Percentiles rank a stretch among this genome's conserved stretches.
phyloP scores from a whole-genome alignment of 495 filamentous ascomycete species.

The Xylaria flabelliformis region DNA sequence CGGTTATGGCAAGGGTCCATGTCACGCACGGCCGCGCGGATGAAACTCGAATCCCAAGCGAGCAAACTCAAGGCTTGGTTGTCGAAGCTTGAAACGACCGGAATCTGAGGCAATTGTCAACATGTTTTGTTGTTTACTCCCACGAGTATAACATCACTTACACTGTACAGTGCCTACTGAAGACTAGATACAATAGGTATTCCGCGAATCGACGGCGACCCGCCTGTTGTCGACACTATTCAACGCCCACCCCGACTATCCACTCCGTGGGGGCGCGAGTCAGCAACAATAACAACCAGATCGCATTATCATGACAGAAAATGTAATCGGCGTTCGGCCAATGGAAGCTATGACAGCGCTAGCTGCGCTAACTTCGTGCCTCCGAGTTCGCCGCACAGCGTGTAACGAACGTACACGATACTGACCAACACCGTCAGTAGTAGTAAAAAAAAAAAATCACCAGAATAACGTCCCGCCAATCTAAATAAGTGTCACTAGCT shows the following conservation, averaged over 20 bases:
- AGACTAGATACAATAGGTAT: neutral
- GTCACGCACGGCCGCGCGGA: constrained; percentile 14
- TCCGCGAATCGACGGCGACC: constrained; percentile 7
- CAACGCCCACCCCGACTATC: constrained; percentile 2
- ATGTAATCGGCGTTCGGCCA: neutral
- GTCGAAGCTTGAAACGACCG: constrained; percentile 19
- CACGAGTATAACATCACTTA: neutral
- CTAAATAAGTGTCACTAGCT: neutral
- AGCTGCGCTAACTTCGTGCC: neutral
- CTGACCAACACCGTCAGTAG: neutral
- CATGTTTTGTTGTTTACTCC: neutral
- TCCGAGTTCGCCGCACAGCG: constrained; percentile 6
- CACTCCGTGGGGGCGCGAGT: constrained; percentile 22
- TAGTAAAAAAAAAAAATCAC: neutral
- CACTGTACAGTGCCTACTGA: neutral
- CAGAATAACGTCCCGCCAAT: constrained; percentile 3
- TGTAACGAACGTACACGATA: neutral
- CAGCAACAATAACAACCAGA: constrained; percentile 7
- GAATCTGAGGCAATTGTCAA: neutral
- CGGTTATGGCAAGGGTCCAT: constrained; percentile 13
- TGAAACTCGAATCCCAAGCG: constrained; percentile 12
- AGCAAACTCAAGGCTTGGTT: neutral
- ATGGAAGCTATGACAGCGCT: constrained; percentile 8
- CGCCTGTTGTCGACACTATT: constrained; percentile 6
- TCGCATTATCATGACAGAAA: constrained; percentile 9